Percentiles rank a stretch among this genome's conserved stretches.
phyloP scores from a whole-genome alignment of 2,329 filamentous ascomycete species.

The Epichloe sylvatica region DNA sequence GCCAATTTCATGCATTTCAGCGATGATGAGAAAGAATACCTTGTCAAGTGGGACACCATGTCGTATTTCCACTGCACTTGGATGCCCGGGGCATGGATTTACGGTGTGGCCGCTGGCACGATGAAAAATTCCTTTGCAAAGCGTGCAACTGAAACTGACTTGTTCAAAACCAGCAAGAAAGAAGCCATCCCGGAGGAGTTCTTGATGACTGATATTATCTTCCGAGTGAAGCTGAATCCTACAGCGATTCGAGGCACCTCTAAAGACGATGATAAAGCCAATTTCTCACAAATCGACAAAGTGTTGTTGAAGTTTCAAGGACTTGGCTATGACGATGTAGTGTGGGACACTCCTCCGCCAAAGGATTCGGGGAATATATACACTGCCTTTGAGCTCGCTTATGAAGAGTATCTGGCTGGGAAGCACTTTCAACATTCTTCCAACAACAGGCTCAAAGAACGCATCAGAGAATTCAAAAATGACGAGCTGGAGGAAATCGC shows the following conservation, averaged over 20 bases:
- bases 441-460: constrained; percentile 47
- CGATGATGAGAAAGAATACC: constrained; percentile 70
- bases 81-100: constrained; percentile 84
- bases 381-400: constrained; percentile 68
- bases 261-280: constrained; percentile 55
- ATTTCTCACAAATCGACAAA: constrained; percentile 57
- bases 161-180: constrained; percentile 51
- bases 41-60: constrained; percentile 71
- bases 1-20: constrained; percentile 30
- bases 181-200: constrained; percentile 83
- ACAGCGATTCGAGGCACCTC: constrained; percentile 36
- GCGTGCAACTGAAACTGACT: constrained; percentile 44
- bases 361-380: constrained; percentile 52
- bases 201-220: constrained; percentile 75
- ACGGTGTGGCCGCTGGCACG: constrained; percentile 45
- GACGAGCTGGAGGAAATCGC: constrained; percentile 55
- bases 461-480: constrained; percentile 52
- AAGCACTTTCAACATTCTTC: constrained; percentile 50
- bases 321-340: constrained; percentile 74
- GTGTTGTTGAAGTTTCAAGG: constrained; percentile 87
- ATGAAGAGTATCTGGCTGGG: constrained; percentile 72
- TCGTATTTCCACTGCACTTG: constrained; percentile 76
- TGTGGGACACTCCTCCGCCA: constrained; percentile 73
- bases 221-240: constrained; percentile 51
- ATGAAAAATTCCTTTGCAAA: constrained; percentile 70